Evolutionary conservation across 371 early-diverging fungal genomes (phyloP).

Genomic region (Lichtheimia ramosa): DNA sequence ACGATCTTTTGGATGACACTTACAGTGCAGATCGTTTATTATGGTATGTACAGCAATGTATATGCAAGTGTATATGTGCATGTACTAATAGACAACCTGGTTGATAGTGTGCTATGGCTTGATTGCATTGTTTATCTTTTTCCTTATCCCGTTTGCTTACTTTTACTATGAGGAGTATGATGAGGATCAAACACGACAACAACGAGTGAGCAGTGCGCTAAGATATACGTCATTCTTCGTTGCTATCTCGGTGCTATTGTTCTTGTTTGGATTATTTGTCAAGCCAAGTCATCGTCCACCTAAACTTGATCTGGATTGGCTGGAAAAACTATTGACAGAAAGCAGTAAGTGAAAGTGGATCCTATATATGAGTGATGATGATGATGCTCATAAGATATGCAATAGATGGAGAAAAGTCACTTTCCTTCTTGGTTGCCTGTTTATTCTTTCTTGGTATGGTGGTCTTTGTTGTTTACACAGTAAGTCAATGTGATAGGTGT

Average conservation of each 20-base stretch:
- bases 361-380: no score
- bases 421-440: constrained; percentile 51
- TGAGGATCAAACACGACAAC: constrained; percentile 28
- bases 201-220: constrained; percentile 44
- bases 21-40: constrained; percentile 54
- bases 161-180: constrained; percentile 70
- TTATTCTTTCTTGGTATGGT: constrained; percentile 47
- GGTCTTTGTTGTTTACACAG: constrained; percentile 54
- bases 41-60: constrained; percentile 33
- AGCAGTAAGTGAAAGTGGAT: constrained; percentile 35
- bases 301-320: constrained; percentile 56
- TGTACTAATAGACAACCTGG: neutral
- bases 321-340: constrained; percentile 44
- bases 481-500: constrained; percentile 13
- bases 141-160: constrained; percentile 63
- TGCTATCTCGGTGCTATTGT: constrained; percentile 40
- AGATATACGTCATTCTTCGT: constrained; percentile 61
- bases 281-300: constrained; percentile 34
- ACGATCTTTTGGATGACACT: constrained; percentile 45
- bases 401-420: constrained; percentile 50
- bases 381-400: no score
- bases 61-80: no score
- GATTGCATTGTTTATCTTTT: constrained; percentile 52
- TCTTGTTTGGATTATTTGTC: constrained; percentile 48
- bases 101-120: constrained; percentile 49